Evolutionary conservation across 768 basidiomycete genomes (phyloP), one percentile per base, ranked within the genome.

Genomic region (Pleurotus pulmonarius): DNA sequence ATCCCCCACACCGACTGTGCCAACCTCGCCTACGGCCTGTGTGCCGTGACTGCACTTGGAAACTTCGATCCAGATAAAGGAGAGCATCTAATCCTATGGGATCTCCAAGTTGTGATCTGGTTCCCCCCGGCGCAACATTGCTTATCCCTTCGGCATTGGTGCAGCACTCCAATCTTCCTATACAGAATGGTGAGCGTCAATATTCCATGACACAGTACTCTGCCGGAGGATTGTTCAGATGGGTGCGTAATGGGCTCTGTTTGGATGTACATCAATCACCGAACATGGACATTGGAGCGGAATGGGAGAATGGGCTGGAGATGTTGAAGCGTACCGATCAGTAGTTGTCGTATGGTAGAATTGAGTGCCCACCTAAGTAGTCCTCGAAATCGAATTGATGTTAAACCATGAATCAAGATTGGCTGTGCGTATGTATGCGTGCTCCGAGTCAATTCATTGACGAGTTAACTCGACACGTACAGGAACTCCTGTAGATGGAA

Each of bases 1-100:
- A 4, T 40, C 0, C 57, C 59, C 1, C 71, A 74, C 37, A 59
- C 55, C 0, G 72, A 75, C 41, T 46, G 12, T 20, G 45, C 13
- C 0, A 74, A 75, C 26, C 43, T 69, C 0, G 59, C 67, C 0
- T 62, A 26, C 16, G 70, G 71, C 0, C 56, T 60, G 52, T 74
- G 69, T 39, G 56, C 63, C 3, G 65, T 74, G 7, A 65, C 59
- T 8, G 60, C 69, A 0, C 48, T 64, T 0, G 70, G 73, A 0
- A 0, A 56, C 29, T 71, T 61, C 55, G 56, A 71, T 55, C 58
- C 56, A 3, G 24, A 20, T 5, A 44, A 34, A 9, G 62, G 67
- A 5, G 66, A 65, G 5, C 69, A 69, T 34, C 53, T 70, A 2
- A 55, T 69, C 0, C 43, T 69, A 3, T 65, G 61, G 49, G 66